phyloP scores from a whole-genome alignment of 2,329 filamentous ascomycete species.

The Alternaria angustiovoidea region DNA sequence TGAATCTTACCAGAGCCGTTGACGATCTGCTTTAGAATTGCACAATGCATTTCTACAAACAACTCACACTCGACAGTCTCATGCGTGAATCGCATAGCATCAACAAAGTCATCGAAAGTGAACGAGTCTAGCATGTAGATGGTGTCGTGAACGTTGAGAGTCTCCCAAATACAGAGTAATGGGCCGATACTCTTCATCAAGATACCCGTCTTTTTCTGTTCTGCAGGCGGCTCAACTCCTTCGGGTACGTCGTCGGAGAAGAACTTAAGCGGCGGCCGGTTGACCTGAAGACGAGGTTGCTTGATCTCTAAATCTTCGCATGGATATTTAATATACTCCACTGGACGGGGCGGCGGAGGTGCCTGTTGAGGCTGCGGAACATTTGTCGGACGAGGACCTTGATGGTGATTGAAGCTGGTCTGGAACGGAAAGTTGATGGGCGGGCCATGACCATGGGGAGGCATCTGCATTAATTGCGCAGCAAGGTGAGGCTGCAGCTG shows the following conservation, averaged over 20 bases:
- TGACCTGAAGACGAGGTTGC: constrained; percentile 67
- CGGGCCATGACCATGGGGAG: constrained; percentile 26
- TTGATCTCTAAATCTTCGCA: constrained; percentile 91
- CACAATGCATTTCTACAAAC: constrained; percentile 89
- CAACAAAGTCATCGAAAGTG: constrained; percentile 94
- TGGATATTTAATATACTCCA: constrained; percentile 82
- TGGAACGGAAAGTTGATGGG: constrained; percentile 38
- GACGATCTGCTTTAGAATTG: constrained; percentile 86
- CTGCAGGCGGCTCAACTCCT: constrained; percentile 47
- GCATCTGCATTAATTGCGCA: constrained; percentile 29
- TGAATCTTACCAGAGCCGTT: constrained; percentile 81
- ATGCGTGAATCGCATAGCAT: constrained; percentile 81
- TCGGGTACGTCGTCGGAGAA: constrained; percentile 69
- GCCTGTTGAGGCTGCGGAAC: constrained; percentile 55
- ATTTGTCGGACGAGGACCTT: constrained; percentile 48
- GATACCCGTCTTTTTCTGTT: constrained; percentile 62
- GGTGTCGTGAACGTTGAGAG: constrained; percentile 96
- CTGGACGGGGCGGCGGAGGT: constrained; percentile 58
- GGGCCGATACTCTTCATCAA: constrained; percentile 85
- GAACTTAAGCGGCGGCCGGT: constrained; percentile 80
- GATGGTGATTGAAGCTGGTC: constrained; percentile 56
- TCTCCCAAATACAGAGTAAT: constrained; percentile 93
- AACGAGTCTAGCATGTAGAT: constrained; percentile 95
- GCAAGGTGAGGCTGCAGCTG: constrained; percentile 31
- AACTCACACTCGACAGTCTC: constrained; percentile 80